Percentiles rank a stretch among this genome's conserved stretches.
phyloP scores from a whole-genome alignment of 306 rosid genomes.

The Quercus suber region DNA sequence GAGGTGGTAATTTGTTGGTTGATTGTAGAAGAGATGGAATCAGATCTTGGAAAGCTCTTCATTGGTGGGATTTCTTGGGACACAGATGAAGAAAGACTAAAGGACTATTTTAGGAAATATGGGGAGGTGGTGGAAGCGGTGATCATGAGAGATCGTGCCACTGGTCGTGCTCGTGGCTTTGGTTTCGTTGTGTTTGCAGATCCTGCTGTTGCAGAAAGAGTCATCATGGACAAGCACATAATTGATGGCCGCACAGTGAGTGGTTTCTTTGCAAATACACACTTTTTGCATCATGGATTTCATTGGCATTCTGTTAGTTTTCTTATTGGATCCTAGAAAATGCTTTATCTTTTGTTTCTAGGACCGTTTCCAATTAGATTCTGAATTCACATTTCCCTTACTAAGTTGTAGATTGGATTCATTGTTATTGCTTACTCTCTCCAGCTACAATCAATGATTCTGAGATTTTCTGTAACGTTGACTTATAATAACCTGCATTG shows the following conservation, averaged over 20 bases:
- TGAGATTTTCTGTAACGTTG: slow-evolving; percentile 17
- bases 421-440: slow-evolving; percentile 2
- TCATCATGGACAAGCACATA: slow-evolving; percentile 80
- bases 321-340: neutral
- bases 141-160: slow-evolving; percentile 95
- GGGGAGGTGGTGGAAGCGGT: slow-evolving; percentile 94
- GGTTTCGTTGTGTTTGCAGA: slow-evolving; percentile 87
- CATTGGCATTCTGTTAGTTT: slow-evolving; percentile 16
- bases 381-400: neutral
- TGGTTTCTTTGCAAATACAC: slow-evolving; percentile 22
- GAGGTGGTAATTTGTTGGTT: slow-evolving; percentile 34
- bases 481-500: slow-evolving; percentile 36
- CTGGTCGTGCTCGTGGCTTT: slow-evolving; percentile 96
- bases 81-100: slow-evolving; percentile 91
- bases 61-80: slow-evolving; percentile 99
- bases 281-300: neutral
- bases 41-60: slow-evolving; percentile 98
- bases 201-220: slow-evolving; percentile 84
- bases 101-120: slow-evolving; percentile 69
- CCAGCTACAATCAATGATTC: slow-evolving; percentile 11
- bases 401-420: slow-evolving; percentile 2
- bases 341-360: neutral
- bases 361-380: neutral
- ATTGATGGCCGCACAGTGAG: slow-evolving; percentile 92
- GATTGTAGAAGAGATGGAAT: slow-evolving; percentile 66